Percentiles rank a stretch among this genome's conserved stretches.
Evolutionary conservation across 345 rosid genomes (phyloP).

Genomic region (Sonneratia alba): DNA sequence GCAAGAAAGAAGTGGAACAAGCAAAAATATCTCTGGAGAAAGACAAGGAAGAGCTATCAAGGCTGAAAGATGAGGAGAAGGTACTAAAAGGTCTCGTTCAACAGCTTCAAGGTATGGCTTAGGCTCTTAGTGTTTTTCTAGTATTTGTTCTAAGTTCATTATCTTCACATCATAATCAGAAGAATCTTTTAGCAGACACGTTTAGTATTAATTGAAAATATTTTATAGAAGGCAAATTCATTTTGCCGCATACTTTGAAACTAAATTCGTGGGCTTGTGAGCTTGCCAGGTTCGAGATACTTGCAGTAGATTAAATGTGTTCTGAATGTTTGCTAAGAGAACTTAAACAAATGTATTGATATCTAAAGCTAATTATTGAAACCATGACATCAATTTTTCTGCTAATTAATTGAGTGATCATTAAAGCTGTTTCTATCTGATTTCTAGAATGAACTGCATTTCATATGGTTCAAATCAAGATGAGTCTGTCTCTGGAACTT

Average conservation of each 20-base stretch:
- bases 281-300: background rate
- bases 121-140: background rate
- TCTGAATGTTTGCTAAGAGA: background rate
- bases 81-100: constrained; percentile 67
- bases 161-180: background rate
- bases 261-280: background rate
- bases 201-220: too few species aligned
- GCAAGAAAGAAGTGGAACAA: constrained; percentile 47
- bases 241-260: background rate
- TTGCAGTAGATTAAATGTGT: background rate
- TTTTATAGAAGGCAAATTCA: background rate
- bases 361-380: background rate
- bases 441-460: background rate
- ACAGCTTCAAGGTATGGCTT: constrained; percentile 65
- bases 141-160: background rate
- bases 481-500: background rate
- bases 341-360: background rate
- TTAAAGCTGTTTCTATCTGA: background rate
- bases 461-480: background rate
- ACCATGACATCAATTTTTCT: background rate
- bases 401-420: background rate
- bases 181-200: too few species aligned
- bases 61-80: constrained; percentile 70
- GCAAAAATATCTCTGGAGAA: constrained; percentile 54
- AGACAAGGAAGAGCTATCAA: constrained; percentile 61